Evolutionary conservation across 2,329 filamentous ascomycete species (phyloP).

Genomic region (Exophiala alcalophila): DNA sequence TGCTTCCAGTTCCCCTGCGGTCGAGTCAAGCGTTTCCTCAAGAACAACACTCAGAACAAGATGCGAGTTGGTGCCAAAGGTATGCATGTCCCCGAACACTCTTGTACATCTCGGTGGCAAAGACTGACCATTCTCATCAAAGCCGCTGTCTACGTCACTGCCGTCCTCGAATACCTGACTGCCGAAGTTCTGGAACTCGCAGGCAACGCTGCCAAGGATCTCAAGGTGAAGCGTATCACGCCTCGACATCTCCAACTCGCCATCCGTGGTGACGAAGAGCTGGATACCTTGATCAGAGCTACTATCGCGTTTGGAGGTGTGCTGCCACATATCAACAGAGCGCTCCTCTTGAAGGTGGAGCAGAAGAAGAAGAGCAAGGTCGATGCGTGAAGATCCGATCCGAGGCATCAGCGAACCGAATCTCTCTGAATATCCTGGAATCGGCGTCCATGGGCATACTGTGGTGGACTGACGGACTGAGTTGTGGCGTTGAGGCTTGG

Average conservation of each 20-base stretch:
- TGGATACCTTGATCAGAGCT: slow-evolving; percentile 94
- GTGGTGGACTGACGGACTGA: slow-evolving; percentile 9
- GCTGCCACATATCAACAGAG: slow-evolving; percentile 96
- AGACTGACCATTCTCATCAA: slow-evolving; percentile 20
- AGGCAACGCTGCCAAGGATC: slow-evolving; percentile 97
- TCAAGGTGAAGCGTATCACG: slow-evolving; percentile 99
- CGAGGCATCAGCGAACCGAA: slow-evolving; percentile 3
- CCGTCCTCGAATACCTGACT: slow-evolving; percentile 95
- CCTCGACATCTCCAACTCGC: slow-evolving; percentile 96
- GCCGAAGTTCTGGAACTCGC: slow-evolving; percentile 97
- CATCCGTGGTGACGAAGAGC: slow-evolving; percentile 96
- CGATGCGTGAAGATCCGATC: slow-evolving; percentile 26
- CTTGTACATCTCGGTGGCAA: slow-evolving; percentile 8
- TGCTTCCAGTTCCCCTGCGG: slow-evolving; percentile 83
- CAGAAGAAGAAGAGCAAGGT: slow-evolving; percentile 87
- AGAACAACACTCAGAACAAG: slow-evolving; percentile 99
- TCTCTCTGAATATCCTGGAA: slow-evolving; percentile 1
- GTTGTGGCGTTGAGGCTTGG: slow-evolving; percentile 18
- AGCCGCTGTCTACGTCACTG: slow-evolving; percentile 96
- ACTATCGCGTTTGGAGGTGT: slow-evolving; percentile 99
- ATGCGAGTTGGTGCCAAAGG: slow-evolving; percentile 97
- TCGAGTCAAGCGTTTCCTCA: slow-evolving; percentile 99
- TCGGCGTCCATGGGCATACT: slow-evolving; percentile 20
- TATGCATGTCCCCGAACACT: slow-evolving; percentile 31
- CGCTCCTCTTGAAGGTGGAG: slow-evolving; percentile 90